Conservation (phyloP, 768 basidiomycete species). For the Glaciozyma martinii region DNA sequence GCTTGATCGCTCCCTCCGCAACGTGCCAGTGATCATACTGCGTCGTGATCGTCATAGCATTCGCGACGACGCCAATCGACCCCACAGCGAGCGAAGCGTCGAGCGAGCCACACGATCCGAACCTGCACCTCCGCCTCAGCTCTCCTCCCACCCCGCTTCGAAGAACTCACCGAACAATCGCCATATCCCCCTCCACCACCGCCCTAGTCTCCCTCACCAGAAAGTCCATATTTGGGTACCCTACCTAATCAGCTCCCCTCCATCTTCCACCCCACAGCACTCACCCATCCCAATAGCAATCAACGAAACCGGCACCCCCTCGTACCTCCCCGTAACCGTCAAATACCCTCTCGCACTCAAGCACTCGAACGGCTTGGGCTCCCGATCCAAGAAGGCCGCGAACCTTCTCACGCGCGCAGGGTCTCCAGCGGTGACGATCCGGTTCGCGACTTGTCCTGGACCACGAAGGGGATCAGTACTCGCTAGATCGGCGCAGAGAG, state of each 20-base stretch:
- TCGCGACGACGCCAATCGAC: slow-evolving; percentile 60
- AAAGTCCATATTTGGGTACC: slow-evolving; percentile 65
- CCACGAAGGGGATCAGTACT: not conserved
- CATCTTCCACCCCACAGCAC: not conserved
- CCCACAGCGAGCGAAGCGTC: slow-evolving; percentile 58
- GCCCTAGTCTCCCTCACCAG: slow-evolving; percentile 73
- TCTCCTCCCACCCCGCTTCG: not conserved
- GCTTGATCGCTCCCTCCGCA: slow-evolving; percentile 39
- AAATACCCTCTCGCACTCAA: slow-evolving; percentile 67
- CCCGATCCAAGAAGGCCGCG: slow-evolving; percentile 53
- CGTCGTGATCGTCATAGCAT: slow-evolving; percentile 58
- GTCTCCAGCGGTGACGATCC: slow-evolving; percentile 60
- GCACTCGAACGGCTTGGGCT: slow-evolving; percentile 47
- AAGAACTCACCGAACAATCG: slow-evolving; percentile 46
- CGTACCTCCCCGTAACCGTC: slow-evolving; percentile 61
- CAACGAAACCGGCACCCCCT: slow-evolving; percentile 57
- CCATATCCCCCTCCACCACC: slow-evolving; percentile 56
- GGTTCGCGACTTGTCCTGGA: slow-evolving; percentile 69
- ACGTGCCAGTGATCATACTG: slow-evolving; percentile 65
- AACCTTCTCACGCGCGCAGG: slow-evolving; percentile 57
- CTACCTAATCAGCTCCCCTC: not conserved
- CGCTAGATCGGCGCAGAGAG: not conserved
- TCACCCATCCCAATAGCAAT: slow-evolving; percentile 76
- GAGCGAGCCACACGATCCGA: slow-evolving; percentile 73
- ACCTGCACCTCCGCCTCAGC: slow-evolving; percentile 40